Percentiles rank a stretch among this genome's conserved stretches.
Evolutionary conservation across 441 rosid species (phyloP).

Genomic region (Geranium incanum): DNA sequence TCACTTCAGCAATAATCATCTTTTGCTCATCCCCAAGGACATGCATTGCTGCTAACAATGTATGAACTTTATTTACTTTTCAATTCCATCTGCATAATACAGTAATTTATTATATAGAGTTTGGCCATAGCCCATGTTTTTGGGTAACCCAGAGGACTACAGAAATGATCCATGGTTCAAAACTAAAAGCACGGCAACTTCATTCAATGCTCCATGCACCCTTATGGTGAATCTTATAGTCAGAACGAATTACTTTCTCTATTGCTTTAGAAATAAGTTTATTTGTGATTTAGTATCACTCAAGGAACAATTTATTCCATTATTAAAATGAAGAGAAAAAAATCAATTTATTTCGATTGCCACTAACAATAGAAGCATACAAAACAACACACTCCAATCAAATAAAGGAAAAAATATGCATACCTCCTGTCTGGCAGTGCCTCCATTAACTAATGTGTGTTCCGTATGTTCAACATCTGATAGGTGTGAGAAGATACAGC

Average conservation of each 20-base stretch:
- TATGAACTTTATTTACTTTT: neutral
- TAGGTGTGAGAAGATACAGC: constrained; percentile 83
- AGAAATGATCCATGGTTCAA: neutral
- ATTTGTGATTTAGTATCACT: neutral
- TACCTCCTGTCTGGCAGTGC: constrained; percentile 42
- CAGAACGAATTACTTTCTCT: neutral
- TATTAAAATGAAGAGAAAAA: too few relatives aligned
- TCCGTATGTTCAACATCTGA: constrained; percentile 53
- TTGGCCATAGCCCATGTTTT: neutral
- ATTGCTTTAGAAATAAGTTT: neutral
- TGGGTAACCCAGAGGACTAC: neutral
- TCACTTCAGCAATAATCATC: neutral
- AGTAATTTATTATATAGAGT: neutral
- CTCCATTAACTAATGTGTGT: constrained; percentile 38
- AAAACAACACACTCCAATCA: neutral
- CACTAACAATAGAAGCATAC: neutral
- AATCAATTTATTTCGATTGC: neutral
- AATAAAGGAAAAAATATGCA: constrained; percentile 23
- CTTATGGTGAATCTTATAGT: neutral
- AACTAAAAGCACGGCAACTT: neutral
- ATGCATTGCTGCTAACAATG: neutral
- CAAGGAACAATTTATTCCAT: neutral
- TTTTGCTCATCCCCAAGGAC: neutral
- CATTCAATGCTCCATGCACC: neutral
- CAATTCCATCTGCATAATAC: neutral